These are phyloP conservation scores for Cenchrus americanus DNA, from an alignment of 176 grass and related monocot species.

Conservation along the genomic window DNA sequence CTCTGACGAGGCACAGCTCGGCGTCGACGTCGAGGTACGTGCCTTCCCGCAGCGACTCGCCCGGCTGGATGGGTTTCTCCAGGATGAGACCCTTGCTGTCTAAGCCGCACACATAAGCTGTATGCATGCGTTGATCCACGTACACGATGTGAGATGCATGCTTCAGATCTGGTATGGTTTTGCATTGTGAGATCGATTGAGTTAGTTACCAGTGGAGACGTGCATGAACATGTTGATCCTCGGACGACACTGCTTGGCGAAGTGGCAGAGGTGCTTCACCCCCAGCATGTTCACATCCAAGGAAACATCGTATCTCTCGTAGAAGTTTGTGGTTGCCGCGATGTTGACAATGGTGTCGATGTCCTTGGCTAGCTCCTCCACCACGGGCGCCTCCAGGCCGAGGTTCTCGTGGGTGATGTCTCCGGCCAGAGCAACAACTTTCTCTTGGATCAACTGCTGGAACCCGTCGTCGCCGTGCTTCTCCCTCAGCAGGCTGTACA, in stretches of 20 bases:
- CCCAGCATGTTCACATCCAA: conserved; percentile 59
- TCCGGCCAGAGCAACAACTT: conserved; percentile 63
- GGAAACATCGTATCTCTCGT: conserved; percentile 63
- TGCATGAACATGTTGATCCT: conserved; percentile 71
- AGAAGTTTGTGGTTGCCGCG: conserved; percentile 76
- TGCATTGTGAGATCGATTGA: not conserved
- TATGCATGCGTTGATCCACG: not conserved
- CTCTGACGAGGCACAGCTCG: conserved; percentile 55
- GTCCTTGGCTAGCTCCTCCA: conserved; percentile 44
- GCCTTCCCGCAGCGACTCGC: conserved; percentile 52
- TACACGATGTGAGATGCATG: too few relatives aligned
- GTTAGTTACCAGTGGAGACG: conserved; percentile 66
- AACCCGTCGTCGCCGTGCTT: conserved; percentile 62
- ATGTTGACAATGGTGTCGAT: conserved; percentile 68
- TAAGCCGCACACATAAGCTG: conserved; percentile 33
- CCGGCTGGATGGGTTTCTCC: conserved; percentile 62
- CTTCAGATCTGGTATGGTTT: too few relatives aligned
- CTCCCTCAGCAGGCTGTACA: conserved; percentile 66
- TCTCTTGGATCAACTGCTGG: conserved; percentile 51
- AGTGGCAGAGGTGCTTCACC: conserved; percentile 54
- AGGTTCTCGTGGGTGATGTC: conserved; percentile 61
- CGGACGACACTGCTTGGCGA: conserved; percentile 62
- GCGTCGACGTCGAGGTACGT: conserved; percentile 62
- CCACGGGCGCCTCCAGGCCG: conserved; percentile 44
- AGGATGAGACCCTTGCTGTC: conserved; percentile 45